phyloP scores from a whole-genome alignment of 768 basidiomycete genomes.

The Neoboletus subvelutipes region DNA sequence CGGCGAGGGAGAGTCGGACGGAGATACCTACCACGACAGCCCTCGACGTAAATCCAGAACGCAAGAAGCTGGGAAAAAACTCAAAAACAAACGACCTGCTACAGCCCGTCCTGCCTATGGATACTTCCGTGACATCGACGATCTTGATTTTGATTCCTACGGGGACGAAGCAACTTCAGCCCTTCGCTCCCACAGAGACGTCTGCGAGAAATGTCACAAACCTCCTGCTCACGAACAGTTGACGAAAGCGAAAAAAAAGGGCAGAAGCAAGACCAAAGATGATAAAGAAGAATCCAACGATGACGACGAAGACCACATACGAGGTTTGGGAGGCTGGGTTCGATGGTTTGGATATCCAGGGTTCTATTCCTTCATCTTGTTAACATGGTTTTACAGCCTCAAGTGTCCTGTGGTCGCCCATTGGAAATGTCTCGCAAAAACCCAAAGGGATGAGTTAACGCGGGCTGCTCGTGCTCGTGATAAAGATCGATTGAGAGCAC shows the following conservation, averaged over 20 bases:
- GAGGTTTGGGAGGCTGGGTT: constrained; percentile 74
- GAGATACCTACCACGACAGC: constrained; percentile 36
- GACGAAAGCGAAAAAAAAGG: constrained; percentile 43
- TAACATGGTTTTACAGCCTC: constrained; percentile 44
- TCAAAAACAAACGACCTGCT: constrained; percentile 35
- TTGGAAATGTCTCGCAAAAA: constrained; percentile 68
- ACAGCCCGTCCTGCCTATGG: constrained; percentile 50
- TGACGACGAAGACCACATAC: constrained; percentile 52
- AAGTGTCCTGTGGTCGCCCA: constrained; percentile 77
- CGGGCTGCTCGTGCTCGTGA: constrained; percentile 61
- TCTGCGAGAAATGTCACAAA: constrained; percentile 72
- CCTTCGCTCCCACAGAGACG: constrained; percentile 56
- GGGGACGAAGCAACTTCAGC: constrained; percentile 57
- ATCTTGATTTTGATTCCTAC: constrained; percentile 41
- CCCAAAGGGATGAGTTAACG: constrained; percentile 71
- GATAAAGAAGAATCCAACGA: constrained; percentile 48
- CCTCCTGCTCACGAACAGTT: constrained; percentile 58
- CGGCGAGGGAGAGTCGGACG: constrained; percentile 33
- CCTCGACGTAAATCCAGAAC: constrained; percentile 7
- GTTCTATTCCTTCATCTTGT: not conserved
- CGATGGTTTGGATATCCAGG: constrained; percentile 58
- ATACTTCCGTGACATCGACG: constrained; percentile 41
- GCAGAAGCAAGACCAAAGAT: constrained; percentile 39
- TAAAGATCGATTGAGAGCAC: constrained; percentile 37
- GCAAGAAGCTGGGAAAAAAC: constrained; percentile 1